Base-by-base conservation (phyloP, 208 protist genomes). In the Crithidia expoeki region DNA sequence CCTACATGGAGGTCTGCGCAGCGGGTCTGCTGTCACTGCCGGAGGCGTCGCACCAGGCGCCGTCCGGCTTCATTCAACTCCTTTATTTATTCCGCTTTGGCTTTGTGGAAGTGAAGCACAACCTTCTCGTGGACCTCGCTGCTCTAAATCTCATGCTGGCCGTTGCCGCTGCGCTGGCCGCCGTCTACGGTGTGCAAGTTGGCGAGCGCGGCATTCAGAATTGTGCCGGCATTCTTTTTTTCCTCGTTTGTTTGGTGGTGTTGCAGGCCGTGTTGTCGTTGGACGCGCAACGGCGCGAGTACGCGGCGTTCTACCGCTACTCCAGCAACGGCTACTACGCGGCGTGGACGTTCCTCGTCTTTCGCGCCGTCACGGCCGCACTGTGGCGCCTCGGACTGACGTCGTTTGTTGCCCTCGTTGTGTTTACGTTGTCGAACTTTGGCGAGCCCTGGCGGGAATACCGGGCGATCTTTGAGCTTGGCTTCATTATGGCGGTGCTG, bases 221-320 rank as follows among this genome's bases (percentile, higher is more conserved):
- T 55, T 83, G 85, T 32, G 74, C 85, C 17, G 85, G 85, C 33
- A 83, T 91, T 40, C 68, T 91, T n/a, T 91, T 91, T 32, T 88
- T 91, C 33, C 46, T 91, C 11, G 83, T 88, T 17, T 85, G 70
- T 44, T 84, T 72, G 47, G 84, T 83, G 3, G 78, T 86, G n/a
- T 69, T 91, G 51, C 83, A 91, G 65, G 76, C 74, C 16, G 60
- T 86, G 38, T 71, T 90, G 36, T 80, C 80, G 14, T 59, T 83
- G 9, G 75, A 83, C 56, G 56, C 79, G 42, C 74, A 74, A n/a
- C 68, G 76, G 38, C 70, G 78, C 50, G 80, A 88, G 68, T 88
- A 85, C 68, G 68, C 56, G 17, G 44, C 68, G 46, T 91, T 88
- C 63, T 79, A 81, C 17, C 80, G 78, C 28, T 83, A 85, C 68